Evolutionary conservation across 257 asterid species (phyloP), one percentile per base, ranked within the genome.

Genomic region (Echites panduratus): DNA sequence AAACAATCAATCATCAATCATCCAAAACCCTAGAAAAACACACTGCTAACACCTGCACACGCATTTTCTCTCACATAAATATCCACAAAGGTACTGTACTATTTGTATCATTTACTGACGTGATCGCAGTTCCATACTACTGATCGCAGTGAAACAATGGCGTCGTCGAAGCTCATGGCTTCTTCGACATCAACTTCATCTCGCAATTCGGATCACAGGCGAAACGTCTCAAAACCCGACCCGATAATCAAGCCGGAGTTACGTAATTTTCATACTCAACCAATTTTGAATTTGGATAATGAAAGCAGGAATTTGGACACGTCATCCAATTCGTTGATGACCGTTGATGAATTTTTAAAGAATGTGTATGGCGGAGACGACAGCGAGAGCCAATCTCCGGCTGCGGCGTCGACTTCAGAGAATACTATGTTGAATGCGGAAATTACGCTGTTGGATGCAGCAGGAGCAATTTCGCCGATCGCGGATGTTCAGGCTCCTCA

Each of bases 401-500:
- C 48, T 35, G 73, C 59, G 44, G 80, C 64, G 56, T 73, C 7
- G 6, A 27, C 38, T 19, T 2, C 22, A 56, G 86, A 82, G 76
- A 79, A 75, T 48, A 57, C 82, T 71, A 70, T 82, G 70, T 52
- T 83, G 89, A 82, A 78, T 78, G 79, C 89, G 49, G 86, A 86
- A 75, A 86, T 89, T 71, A 35, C 73, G 29, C 65, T 69, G 16
- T 58, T 80, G 44, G 87, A 83, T 50, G 89, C 86, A 49, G 84
- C 81, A 5, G 97, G 93, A 68, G 90, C 88, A 11, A 77, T 82
- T 62, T 71, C 79, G 50, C 82, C 89, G 70, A 85, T 85, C 22
- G 58, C 75, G 35, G 91, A 81, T 49, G 79, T 82, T 14, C 87
- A 73, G 24, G 66, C 70, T 54, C 47, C 32, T 49, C 68, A 7